These are phyloP conservation scores for Fusarium buharicum DNA, from an alignment of 2,329 filamentous ascomycete species.

Conservation along the genomic window DNA sequence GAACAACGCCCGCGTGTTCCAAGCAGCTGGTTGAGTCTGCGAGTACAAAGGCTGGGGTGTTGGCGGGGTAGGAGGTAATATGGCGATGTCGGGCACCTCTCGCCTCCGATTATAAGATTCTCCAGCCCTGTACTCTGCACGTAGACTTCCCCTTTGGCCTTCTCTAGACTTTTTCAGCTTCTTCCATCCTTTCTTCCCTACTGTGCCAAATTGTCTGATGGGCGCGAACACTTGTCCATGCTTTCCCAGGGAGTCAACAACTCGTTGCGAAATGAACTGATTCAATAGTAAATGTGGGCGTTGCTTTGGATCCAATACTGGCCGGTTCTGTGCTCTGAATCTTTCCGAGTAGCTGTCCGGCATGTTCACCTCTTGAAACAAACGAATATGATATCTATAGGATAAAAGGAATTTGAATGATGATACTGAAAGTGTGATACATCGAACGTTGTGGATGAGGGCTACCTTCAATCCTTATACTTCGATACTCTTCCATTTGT, in stretches of 20 bases:
- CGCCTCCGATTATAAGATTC: not conserved
- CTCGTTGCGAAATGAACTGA: not conserved
- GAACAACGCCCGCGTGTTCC: not conserved
- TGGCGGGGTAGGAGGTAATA: constrained; percentile 4
- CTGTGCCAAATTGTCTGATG: not conserved
- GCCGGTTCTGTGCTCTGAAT: not conserved
- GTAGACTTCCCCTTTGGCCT: not conserved
- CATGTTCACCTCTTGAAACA: constrained; percentile 7
- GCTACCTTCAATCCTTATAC: not conserved
- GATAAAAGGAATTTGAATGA: not conserved
- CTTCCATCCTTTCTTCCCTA: not conserved
- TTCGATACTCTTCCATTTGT: not conserved
- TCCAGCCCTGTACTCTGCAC: not conserved
- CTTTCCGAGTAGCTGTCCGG: not conserved
- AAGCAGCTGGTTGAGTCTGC: not conserved
- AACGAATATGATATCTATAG: not conserved
- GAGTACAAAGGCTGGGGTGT: not conserved
- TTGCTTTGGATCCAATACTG: not conserved
- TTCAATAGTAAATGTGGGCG: not conserved
- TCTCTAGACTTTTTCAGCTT: not conserved
- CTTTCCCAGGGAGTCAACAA: not conserved
- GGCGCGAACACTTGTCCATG: constrained; percentile 1
- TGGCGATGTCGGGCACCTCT: not conserved
- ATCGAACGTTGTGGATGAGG: not conserved
- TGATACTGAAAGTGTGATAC: not conserved